Base-by-base conservation (phyloP, 148 eudicot genomes). In the Oxyria digyna region DNA sequence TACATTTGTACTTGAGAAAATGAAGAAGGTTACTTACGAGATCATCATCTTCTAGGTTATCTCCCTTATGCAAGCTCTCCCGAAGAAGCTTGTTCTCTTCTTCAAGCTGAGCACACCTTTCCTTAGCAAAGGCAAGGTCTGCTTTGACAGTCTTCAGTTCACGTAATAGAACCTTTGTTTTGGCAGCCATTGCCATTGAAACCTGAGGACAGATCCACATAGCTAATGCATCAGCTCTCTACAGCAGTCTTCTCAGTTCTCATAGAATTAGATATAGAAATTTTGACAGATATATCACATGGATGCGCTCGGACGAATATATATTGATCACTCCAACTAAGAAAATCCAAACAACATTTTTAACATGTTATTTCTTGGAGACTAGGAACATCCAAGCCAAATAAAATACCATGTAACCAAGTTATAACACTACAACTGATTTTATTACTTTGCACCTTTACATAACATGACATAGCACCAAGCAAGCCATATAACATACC, bases 101-200 rank as follows among this genome's bases (percentile, higher is more conserved):
- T 80, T 91, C 97, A 38, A 91, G 87, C 84, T 87, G 94, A 72
- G 82, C 86, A 73, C 94, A 87, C 11, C 97, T 88, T 77, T 91
- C 94, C 73, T 84, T 91, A 69, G 97, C 89, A 83, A 91, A 87
- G 70, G 94, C 97, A 65, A 91, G 82, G 76, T 87, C 97, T 14
- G 97, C 89, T 74, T 91, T 91, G 50, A 91, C 91, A 15, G 91
- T 85, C 79, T 91, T 91, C 71, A 91, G 86, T 85, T 91, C 97
- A 71, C 94, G 82, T 46, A 91, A 78, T 21, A 91, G 87, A 52
- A 91, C 79, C 80, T 91, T 91, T 73, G 91, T 91, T 77, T 91
- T 91, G 26, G 91, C 94, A 70, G 97, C 91, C 87, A 84, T 91
- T 54, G 91, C 97, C 91, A 86, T 85, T 59, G 94, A 84, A 78